A percentile compares a stretch with the other conserved stretches of the same genome.
Evolutionary conservation across 805 yeast genomes (phyloP).

Genomic region (Kodamaea lidongshanica): DNA sequence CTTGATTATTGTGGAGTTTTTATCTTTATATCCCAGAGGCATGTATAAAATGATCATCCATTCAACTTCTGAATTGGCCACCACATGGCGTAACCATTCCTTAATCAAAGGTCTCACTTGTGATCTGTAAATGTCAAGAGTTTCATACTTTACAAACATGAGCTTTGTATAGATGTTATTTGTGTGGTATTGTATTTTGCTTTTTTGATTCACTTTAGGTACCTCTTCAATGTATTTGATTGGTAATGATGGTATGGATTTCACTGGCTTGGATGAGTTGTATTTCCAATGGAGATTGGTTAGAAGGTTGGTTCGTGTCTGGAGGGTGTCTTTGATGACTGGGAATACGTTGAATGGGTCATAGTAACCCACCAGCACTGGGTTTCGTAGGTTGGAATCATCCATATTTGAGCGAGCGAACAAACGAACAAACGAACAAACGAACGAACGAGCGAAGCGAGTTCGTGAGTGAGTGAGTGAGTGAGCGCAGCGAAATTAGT

Average conservation of each 20-base stretch:
- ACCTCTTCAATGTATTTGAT: constrained; percentile 54
- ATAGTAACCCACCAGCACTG: constrained; percentile 50
- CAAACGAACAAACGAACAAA: neutral
- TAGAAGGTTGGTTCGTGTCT: constrained; percentile 41
- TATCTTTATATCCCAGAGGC: constrained; percentile 31
- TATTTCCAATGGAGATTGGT: constrained; percentile 66
- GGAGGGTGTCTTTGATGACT: constrained; percentile 38
- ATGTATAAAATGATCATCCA: constrained; percentile 57
- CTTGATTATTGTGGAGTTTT: constrained; percentile 34
- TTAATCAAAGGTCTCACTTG: constrained; percentile 75
- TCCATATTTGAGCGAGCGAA: constrained; percentile 3
- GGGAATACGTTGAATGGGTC: constrained; percentile 66
- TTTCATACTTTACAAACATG: constrained; percentile 61
- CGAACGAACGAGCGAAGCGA: too few relatives aligned
- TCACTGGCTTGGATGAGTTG: constrained; percentile 44
- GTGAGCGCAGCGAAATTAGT: too few relatives aligned
- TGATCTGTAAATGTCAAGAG: constrained; percentile 67
- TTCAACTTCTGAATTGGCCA: constrained; percentile 40
- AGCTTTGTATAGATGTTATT: constrained; percentile 52
- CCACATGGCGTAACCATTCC: constrained; percentile 63
- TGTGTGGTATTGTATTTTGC: constrained; percentile 1
- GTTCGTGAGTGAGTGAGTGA: too few relatives aligned
- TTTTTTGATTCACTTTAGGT: constrained; percentile 25
- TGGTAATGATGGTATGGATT: constrained; percentile 57
- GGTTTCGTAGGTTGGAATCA: constrained; percentile 12